Conservation (phyloP, 352 stramenopile species). For the Elongisporangium undulatum region DNA sequence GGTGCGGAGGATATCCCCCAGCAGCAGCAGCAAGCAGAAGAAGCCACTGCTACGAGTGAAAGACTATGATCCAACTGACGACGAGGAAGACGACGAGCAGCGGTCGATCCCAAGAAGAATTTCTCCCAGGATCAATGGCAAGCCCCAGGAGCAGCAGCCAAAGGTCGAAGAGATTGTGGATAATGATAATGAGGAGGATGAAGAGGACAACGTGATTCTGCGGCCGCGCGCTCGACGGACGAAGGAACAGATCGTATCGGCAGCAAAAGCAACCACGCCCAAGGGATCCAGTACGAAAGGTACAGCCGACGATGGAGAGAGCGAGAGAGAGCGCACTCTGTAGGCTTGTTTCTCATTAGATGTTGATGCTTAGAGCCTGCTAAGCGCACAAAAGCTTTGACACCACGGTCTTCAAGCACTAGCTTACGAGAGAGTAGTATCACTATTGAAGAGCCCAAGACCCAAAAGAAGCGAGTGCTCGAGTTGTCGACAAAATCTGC, state of each 20-base stretch:
- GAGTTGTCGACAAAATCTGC: background rate
- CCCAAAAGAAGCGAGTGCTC: background rate
- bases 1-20: background rate
- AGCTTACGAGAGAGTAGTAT: background rate
- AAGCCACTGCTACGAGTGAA: background rate
- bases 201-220: background rate
- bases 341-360: no score
- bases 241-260: background rate
- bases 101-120: background rate
- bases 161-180: background rate
- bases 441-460: background rate
- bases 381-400: background rate
- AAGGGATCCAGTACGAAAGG: background rate
- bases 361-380: background rate
- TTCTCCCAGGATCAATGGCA: background rate
- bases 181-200: background rate
- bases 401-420: background rate
- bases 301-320: no score
- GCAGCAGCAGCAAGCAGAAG: background rate
- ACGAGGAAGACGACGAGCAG: background rate
- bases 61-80: background rate
- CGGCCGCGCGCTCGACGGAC: background rate
- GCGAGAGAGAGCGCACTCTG: no score
- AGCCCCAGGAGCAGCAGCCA: background rate
- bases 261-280: background rate